phyloP scores from a whole-genome alignment of 257 asterid genomes.

The Solanum pennellii region DNA sequence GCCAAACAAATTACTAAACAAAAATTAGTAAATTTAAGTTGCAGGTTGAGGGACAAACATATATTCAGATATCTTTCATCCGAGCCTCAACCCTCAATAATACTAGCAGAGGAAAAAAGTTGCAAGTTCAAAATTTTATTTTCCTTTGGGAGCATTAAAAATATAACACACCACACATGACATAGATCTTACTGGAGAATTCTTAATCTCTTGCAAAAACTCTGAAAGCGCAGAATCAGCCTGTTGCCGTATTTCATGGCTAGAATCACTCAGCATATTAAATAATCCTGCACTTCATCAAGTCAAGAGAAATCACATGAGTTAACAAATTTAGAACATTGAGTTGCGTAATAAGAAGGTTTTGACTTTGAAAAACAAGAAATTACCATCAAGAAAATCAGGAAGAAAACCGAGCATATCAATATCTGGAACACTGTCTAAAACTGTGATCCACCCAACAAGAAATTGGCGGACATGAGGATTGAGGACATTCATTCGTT shows the following conservation, averaged over 20 bases:
- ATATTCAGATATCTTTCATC: not conserved
- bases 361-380: conserved; percentile 5
- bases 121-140: not conserved
- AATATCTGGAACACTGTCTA: conserved; percentile 98
- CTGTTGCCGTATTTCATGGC: conserved; percentile 99
- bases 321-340: not conserved
- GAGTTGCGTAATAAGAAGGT: not conserved
- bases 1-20: not conserved
- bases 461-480: conserved; percentile 97
- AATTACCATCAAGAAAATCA: conserved; percentile 94
- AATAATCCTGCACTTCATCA: conserved; percentile 60
- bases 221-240: conserved; percentile 99
- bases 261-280: conserved; percentile 95
- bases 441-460: conserved; percentile 99
- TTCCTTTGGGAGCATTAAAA: not conserved
- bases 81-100: not conserved
- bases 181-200: conserved; percentile 83
- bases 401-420: conserved; percentile 99
- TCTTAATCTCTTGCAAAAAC: conserved; percentile 96
- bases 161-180: not conserved
- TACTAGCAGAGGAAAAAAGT: not conserved
- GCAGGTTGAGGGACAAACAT: not conserved
- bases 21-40: not conserved
- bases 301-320: not conserved
- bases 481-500: conserved; percentile 90